These are phyloP conservation scores for Bryum argenteum DNA, from an alignment of 225 moss, liverwort and hornwort genomes.

Conservation along the genomic window DNA sequence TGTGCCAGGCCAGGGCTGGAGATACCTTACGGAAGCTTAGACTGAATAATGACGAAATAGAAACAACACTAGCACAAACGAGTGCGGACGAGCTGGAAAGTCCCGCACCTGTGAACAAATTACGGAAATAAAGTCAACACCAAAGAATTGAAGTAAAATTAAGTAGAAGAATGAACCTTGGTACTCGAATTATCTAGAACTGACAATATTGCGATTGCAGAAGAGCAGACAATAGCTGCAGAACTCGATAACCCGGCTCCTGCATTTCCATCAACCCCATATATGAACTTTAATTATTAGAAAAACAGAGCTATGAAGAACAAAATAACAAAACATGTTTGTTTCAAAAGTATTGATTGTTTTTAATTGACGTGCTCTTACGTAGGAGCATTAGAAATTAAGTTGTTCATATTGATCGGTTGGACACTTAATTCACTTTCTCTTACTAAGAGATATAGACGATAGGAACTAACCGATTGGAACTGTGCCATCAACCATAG, in stretches of 20 bases:
- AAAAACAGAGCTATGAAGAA: background rate
- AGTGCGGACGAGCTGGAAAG: constrained; percentile 89
- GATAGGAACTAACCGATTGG: constrained; percentile 67
- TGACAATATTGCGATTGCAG: constrained; percentile 82
- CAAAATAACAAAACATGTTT: background rate
- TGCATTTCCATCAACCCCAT: constrained; percentile 50
- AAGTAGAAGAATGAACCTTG: constrained; percentile 60
- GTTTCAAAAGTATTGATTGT: background rate
- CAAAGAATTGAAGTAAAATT: background rate
- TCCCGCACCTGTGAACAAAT: constrained; percentile 69
- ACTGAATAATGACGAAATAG: constrained; percentile 56
- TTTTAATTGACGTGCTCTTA: background rate
- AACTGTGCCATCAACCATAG: constrained; percentile 79
- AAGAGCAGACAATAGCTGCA: constrained; percentile 94
- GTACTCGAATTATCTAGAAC: constrained; percentile 65
- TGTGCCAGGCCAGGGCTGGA: constrained; percentile 6
- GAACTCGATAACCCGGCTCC: constrained; percentile 96
- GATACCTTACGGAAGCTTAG: constrained; percentile 60
- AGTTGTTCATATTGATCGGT: background rate
- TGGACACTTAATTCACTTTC: background rate
- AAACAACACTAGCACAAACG: constrained; percentile 76
- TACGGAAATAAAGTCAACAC: constrained; percentile 26
- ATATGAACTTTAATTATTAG: constrained; percentile 23
- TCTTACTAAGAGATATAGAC: background rate
- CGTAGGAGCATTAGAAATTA: background rate